Conservation (phyloP, 73 alveolate genomes). For the Blepharisma stoltei region DNA sequence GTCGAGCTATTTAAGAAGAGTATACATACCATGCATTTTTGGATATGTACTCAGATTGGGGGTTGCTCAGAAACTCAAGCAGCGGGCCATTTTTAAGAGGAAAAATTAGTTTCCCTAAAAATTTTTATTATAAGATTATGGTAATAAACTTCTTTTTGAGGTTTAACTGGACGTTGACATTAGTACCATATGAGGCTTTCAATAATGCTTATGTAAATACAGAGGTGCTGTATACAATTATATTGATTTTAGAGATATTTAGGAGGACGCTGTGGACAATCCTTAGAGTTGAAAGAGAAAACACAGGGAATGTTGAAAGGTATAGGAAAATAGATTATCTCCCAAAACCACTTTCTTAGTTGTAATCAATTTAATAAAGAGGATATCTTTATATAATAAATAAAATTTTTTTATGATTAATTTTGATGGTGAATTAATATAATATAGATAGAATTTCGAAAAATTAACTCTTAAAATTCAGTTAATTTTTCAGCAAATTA, state of each 20-base stretch:
- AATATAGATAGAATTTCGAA: too few species aligned
- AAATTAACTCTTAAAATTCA: background rate
- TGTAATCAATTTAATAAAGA: too few species aligned
- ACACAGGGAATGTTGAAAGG: slow-evolving; percentile 4
- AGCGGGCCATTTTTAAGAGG: slow-evolving; percentile 3
- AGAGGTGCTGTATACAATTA: background rate
- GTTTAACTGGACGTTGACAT: slow-evolving; percentile 4
- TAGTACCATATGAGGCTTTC: background rate
- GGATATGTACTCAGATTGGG: slow-evolving; percentile 14
- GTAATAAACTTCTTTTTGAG: background rate
- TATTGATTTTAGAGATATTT: background rate
- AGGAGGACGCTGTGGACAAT: slow-evolving; percentile 19
- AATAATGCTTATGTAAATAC: background rate
- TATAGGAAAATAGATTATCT: slow-evolving; percentile 28
- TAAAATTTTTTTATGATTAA: too few species aligned
- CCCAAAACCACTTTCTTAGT: background rate
- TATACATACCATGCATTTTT: background rate
- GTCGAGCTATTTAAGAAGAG: too few species aligned
- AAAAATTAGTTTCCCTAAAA: slow-evolving; percentile 1
- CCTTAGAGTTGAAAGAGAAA: slow-evolving; percentile 27
- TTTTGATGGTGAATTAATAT: too few species aligned
- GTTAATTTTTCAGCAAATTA: background rate
- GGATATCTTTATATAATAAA: too few species aligned
- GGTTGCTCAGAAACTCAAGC: slow-evolving; percentile 7
- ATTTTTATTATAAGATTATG: slow-evolving; percentile 12